Evolutionary conservation across 306 rosid species (phyloP), one percentile per base, ranked within the genome.

Genomic region (Prunus armeniaca): DNA sequence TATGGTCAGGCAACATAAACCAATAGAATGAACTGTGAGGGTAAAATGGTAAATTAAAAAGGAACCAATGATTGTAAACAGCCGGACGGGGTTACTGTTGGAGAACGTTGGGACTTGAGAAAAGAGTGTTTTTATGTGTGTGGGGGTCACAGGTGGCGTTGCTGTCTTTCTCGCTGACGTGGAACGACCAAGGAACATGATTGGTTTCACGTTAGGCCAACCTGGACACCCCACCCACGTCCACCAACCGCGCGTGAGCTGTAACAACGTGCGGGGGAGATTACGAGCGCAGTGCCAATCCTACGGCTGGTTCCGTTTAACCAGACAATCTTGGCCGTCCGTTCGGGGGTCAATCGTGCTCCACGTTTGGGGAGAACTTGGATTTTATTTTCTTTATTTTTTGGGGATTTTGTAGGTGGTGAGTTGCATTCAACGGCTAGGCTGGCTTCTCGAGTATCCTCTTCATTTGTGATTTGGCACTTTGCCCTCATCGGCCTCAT

Each of bases 221-320:
- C 81, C 77, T 47, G 56, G 87, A 84, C 79, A 73, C 76, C 86
- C 87, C 77, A 56, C 76, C 76, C 84, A 83, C 78, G 76, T 84
- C 87, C 84, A 81, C 78, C 90, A 55, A 86, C 88, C 56, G 69
- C 69, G 80, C 76, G 78, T 93, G 94, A 91, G 90, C 91, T 91
- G 94, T 90, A 86, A 81, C 70, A 80, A 84, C 79, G 86, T 89
- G 95, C 76, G 77, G 72, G 78, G 74, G 56, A 19, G 83, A 64
- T 63, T 12, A 11, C 45, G 18, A 34, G 14, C 14, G 65, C 12
- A 12, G 30, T 3, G 3, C 9, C 28, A 68, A 86, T 83, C 91
- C 20, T 5, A 81, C 83, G 86, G 86, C 30, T 10, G 72, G 13
- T 49, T 13, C n/a, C 4, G 14, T 7, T 11, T 22, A 2, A 28